These are phyloP conservation scores for Pseudonitzschia multistriata DNA, from an alignment of 108 stramenopile species.

Conservation along the genomic window DNA sequence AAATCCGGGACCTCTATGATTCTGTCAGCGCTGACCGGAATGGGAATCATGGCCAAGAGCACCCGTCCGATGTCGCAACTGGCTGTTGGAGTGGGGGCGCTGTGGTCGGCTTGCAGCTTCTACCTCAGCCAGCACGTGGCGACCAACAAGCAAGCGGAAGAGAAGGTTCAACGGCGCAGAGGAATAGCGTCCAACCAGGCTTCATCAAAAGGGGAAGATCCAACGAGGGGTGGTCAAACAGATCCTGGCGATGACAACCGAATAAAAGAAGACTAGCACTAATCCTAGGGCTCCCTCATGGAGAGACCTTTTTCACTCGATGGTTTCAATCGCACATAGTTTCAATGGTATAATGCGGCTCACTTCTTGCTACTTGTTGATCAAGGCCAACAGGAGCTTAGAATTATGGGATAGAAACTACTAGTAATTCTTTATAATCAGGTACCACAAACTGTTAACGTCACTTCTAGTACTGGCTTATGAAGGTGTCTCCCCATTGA, in stretches of 20 bases:
- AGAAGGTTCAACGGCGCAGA: slow-evolving; percentile 37
- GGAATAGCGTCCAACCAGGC: neutral
- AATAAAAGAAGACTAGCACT: neutral
- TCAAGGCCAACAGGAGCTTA: no score
- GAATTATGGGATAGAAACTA: no score
- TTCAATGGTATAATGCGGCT: no score
- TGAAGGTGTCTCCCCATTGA: no score
- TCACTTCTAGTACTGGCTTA: no score
- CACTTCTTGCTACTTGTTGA: no score
- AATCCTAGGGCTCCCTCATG: neutral
- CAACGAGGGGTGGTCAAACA: neutral
- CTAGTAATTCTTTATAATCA: no score
- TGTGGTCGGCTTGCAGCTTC: slow-evolving; percentile 28
- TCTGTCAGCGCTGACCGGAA: slow-evolving; percentile 12
- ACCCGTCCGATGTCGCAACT: slow-evolving; percentile 20
- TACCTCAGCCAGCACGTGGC: slow-evolving; percentile 24
- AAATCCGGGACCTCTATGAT: slow-evolving; percentile 80
- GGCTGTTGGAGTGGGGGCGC: slow-evolving; percentile 22
- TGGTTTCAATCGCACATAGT: neutral
- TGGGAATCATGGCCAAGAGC: slow-evolving; percentile 17
- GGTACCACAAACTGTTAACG: no score
- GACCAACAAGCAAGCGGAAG: slow-evolving; percentile 49
- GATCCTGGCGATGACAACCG: neutral
- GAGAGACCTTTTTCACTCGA: no score
- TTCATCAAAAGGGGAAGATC: neutral